Evolutionary conservation across 176 grass and related monocot genomes (phyloP).

Genomic region (Dendrocalamus sinicus): DNA sequence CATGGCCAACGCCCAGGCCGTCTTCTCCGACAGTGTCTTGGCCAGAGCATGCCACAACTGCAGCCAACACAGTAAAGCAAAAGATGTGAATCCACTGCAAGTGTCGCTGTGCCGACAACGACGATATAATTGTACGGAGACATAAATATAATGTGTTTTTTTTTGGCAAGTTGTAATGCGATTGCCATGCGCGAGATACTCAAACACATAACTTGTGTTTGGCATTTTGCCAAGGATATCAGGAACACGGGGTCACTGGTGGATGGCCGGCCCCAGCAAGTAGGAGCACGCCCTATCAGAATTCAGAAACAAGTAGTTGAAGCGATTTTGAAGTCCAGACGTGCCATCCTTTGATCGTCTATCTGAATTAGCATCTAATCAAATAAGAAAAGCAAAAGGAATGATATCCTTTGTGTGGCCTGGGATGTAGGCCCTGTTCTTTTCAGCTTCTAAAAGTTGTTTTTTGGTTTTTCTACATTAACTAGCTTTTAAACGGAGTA

Average conservation of each 20-base stretch:
- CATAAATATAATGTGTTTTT: neutral
- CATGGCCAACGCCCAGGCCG: conserved; percentile 97
- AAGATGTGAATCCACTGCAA: neutral
- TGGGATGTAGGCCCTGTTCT: neutral
- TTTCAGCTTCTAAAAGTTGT: too few species aligned
- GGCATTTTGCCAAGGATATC: too few species aligned
- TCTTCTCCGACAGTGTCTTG: conserved; percentile 92
- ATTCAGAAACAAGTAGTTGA: neutral
- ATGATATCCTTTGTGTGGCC: neutral
- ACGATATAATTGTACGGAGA: neutral
- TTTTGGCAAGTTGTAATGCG: neutral
- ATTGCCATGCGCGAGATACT: neutral
- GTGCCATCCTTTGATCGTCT: neutral
- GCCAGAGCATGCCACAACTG: conserved; percentile 93
- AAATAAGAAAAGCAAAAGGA: neutral
- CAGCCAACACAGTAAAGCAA: neutral
- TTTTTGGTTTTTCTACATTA: too few species aligned
- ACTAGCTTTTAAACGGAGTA: too few species aligned
- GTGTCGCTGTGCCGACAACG: neutral
- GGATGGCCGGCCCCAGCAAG: too few species aligned
- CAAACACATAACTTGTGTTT: too few species aligned
- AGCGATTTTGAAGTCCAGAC: neutral
- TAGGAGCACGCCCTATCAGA: neutral
- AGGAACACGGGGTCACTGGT: too few species aligned
- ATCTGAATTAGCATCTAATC: neutral